Percentiles rank a stretch among this genome's conserved stretches.
Evolutionary conservation across 177 flowering plant genomes (phyloP).

Genomic region (Telopea speciosissima): DNA sequence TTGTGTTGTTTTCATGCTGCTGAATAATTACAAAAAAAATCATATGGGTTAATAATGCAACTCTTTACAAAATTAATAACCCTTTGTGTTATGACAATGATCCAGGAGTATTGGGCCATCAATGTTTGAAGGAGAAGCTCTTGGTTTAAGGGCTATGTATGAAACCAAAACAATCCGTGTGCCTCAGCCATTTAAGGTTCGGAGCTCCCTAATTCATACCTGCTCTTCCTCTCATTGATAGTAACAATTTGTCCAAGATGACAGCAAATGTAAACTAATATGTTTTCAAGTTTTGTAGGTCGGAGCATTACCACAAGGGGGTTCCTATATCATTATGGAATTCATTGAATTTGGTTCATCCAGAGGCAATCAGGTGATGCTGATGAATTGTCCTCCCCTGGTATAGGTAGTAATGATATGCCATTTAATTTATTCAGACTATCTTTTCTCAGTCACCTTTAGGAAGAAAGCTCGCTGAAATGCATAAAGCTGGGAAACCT

Average conservation of each 20-base stretch:
- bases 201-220: background rate
- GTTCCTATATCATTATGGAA: constrained; percentile 95
- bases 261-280: constrained; percentile 1
- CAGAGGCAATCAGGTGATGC: constrained; percentile 73
- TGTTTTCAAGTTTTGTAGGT: constrained; percentile 41
- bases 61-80: background rate
- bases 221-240: background rate
- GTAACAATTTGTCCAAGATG: background rate
- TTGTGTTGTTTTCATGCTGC: too few relatives aligned
- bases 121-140: constrained; percentile 97
- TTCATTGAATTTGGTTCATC: constrained; percentile 82
- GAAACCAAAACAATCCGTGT: constrained; percentile 71
- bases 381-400: background rate
- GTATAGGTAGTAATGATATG: background rate
- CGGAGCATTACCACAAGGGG: constrained; percentile 74
- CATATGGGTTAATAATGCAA: too few relatives aligned
- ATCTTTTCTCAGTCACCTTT: constrained; percentile 47
- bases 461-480: constrained; percentile 90
- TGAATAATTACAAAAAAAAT: too few relatives aligned
- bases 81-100: constrained; percentile 10
- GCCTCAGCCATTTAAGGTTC: constrained; percentile 83
- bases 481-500: constrained; percentile 88
- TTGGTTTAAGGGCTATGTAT: constrained; percentile 81
- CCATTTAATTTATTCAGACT: constrained; percentile 7
- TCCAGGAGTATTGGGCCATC: constrained; percentile 76